Evolutionary conservation across 2,329 filamentous ascomycete genomes (phyloP).

Genomic region (Dactylellina haptotyla): DNA sequence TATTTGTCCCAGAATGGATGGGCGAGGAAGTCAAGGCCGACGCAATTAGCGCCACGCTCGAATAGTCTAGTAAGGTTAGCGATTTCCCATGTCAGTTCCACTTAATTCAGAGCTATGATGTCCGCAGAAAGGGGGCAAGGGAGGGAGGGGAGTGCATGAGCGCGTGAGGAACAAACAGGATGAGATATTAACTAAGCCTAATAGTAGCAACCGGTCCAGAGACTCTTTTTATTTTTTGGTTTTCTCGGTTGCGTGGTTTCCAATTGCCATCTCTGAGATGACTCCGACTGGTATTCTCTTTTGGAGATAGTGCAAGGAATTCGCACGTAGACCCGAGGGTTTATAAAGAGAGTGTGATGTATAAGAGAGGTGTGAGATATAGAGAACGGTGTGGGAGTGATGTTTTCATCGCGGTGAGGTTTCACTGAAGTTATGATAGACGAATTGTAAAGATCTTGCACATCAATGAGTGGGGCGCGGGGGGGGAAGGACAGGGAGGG

Average conservation of each 20-base stretch:
- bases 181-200: constrained; percentile 63
- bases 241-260: constrained; percentile 44
- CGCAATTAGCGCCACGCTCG: constrained; percentile 83
- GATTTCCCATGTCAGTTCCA: constrained; percentile 61
- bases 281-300: constrained; percentile 44
- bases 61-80: constrained; percentile 74
- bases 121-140: constrained; percentile 58
- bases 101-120: constrained; percentile 38
- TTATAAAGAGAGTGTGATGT: constrained; percentile 33
- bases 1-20: constrained; percentile 99
- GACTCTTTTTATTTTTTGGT: constrained; percentile 13
- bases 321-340: constrained; percentile 41
- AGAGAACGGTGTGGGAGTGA: constrained; percentile 43
- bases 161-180: constrained; percentile 67
- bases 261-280: constrained; percentile 45
- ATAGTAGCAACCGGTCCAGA: constrained; percentile 51
- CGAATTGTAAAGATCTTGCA: constrained; percentile 54
- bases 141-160: constrained; percentile 63
- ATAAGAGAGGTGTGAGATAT: constrained; percentile 38
- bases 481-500: neutral
- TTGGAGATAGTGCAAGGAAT: constrained; percentile 45
- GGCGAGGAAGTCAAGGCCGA: constrained; percentile 91
- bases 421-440: constrained; percentile 55
- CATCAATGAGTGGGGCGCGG: constrained; percentile 33
- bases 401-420: constrained; percentile 52